Base-by-base conservation (phyloP, 2,329 filamentous ascomycete species). In the Truncatella angustata region DNA sequence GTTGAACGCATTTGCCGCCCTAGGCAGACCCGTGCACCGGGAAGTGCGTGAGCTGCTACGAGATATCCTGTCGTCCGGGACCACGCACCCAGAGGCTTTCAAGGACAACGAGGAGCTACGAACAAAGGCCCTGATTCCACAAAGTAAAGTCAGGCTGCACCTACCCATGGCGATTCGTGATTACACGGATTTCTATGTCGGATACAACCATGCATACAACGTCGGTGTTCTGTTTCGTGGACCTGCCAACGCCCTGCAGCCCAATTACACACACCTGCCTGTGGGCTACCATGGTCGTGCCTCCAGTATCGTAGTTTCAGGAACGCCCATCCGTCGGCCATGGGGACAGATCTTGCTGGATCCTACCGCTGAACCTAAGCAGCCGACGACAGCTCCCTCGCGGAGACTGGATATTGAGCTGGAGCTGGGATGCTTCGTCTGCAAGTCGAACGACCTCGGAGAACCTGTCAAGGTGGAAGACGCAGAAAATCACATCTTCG, bases 111-210 rank as follows among this genome's bases (percentile, higher is more conserved):
- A 68, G 2, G 61, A 69, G 1, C 70, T 89, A 16, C 81, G 82
- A 53, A 72, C 80, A 52, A 71, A 76, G 49, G 81, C 78, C 0
- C 68, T 93, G 11, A 55, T 91, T 3, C 80, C 78, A 0, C 77
- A 84, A 44, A 73, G 75, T 4, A 72, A 82, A 18, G 81, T 86
- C 45, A 80, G 76, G 56, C 85, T 80, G 64, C 87, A 92, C 62
- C 64, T 93, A 6, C 90, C 90, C 2, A 85, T 94, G 81, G 76
- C 78, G 50, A 90, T 93, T 60, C 87, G 88, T 23, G 89, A 93
- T 67, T 94, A 93, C 67, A 90, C 89, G 1, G 90, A 94, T 69
- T 94, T 94, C 73, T 94, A 90, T 64, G 89, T 87, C 9, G 90
- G 90, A 12, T 73, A 86, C 57, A 87, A 92, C 65, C 90, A 94